These are phyloP conservation scores for Porcisia deanei DNA, from an alignment of 208 protist species.

Conservation along the genomic window DNA sequence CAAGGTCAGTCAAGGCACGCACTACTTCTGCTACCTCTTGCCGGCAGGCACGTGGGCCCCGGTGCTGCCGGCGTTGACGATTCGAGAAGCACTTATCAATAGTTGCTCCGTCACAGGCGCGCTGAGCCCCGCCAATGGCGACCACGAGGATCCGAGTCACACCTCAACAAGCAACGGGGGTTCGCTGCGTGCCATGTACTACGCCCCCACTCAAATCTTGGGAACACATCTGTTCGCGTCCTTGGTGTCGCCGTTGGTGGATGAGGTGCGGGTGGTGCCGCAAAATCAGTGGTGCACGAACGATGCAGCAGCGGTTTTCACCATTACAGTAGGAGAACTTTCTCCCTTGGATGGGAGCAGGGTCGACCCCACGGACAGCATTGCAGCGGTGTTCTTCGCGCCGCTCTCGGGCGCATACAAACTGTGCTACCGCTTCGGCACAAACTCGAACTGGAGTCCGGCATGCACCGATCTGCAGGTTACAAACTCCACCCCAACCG, in stretches of 20 bases:
- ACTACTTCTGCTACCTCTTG: constrained; percentile 81
- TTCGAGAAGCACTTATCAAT: constrained; percentile 39
- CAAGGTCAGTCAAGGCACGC: constrained; percentile 29
- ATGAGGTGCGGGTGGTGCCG: constrained; percentile 72
- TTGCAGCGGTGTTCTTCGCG: constrained; percentile 51
- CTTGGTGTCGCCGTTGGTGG: constrained; percentile 26
- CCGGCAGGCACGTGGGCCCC: constrained; percentile 77
- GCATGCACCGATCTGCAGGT: constrained; percentile 53
- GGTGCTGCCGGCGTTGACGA: constrained; percentile 50
- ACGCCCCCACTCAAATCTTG: constrained; percentile 58
- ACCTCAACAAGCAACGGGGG: constrained; percentile 17
- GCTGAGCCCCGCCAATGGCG: constrained; percentile 41
- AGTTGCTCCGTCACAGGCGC: constrained; percentile 31
- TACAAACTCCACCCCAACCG: constrained; percentile 49
- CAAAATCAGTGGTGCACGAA: constrained; percentile 54
- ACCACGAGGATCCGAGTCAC: constrained; percentile 1
- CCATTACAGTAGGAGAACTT: constrained; percentile 16
- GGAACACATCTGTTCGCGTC: constrained; percentile 23
- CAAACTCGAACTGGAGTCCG: constrained; percentile 77
- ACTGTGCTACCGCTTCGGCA: constrained; percentile 86
- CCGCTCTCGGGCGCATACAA: constrained; percentile 60
- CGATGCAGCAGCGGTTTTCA: constrained; percentile 59
- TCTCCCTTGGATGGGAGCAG: constrained; percentile 13
- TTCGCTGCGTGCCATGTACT: constrained; percentile 77
- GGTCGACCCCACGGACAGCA: constrained; percentile 9